Evolutionary conservation across 2,329 filamentous ascomycete species (phyloP).

Genomic region (Aurifilum marmelostoma): DNA sequence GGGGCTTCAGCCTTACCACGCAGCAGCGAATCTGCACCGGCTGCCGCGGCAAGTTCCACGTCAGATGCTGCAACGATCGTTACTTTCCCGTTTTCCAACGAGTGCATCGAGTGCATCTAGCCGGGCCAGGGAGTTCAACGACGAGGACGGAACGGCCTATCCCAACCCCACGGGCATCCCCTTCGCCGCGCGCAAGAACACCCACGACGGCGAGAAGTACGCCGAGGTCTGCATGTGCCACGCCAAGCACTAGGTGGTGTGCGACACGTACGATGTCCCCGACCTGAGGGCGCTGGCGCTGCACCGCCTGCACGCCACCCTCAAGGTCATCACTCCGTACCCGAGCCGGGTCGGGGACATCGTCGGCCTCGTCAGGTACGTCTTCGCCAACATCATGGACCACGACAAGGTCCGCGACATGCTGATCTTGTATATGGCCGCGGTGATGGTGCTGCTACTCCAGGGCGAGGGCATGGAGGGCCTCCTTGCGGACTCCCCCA

Average conservation of each 20-base stretch:
- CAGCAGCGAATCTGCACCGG: too few relatives aligned
- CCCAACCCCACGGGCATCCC: not conserved
- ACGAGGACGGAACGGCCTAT: not conserved
- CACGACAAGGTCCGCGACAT: conserved; percentile 13
- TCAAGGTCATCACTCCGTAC: conserved; percentile 6
- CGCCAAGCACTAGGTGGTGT: conserved; percentile 21
- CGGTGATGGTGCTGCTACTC: conserved; percentile 2
- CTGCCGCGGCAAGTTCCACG: too few relatives aligned
- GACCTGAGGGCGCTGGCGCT: conserved; percentile 2
- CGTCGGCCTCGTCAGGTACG: not conserved
- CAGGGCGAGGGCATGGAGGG: not conserved
- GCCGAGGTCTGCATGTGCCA: conserved; percentile 14
- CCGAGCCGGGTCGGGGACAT: not conserved
- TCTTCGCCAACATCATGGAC: conserved; percentile 3
- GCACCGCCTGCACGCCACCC: conserved; percentile 10
- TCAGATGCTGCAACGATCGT: not conserved
- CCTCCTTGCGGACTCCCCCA: not conserved
- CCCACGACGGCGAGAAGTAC: not conserved
- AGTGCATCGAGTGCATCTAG: not conserved
- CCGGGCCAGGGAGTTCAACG: not conserved
- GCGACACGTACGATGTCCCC: conserved; percentile 21
- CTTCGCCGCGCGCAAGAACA: conserved; percentile 13
- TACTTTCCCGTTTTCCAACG: not conserved
- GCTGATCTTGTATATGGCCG: conserved; percentile 15
- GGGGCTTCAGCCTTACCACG: too few relatives aligned